Conservation (phyloP, 2,329 filamentous ascomycete species). For the Sporothrix protearum region DNA sequence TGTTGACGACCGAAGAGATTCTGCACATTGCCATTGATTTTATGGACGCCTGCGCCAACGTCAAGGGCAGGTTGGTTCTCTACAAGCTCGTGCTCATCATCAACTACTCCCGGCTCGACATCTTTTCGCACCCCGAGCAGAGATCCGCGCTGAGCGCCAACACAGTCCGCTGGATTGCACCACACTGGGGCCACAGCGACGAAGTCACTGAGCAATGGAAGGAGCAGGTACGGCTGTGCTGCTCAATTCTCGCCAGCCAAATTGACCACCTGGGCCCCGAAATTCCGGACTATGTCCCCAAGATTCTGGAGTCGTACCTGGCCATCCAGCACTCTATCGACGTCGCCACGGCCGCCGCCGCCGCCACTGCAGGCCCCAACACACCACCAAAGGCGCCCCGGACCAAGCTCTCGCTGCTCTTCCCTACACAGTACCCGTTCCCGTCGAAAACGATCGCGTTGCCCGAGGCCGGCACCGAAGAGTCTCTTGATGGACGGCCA, state of each 20-base stretch:
- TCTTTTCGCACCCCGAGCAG: conserved; percentile 78
- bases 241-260: conserved; percentile 85
- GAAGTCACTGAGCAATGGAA: conserved; percentile 80
- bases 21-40: conserved; percentile 89
- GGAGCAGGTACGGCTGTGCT: conserved; percentile 89
- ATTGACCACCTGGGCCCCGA: conserved; percentile 73
- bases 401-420: conserved; percentile 76
- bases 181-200: conserved; percentile 80
- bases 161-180: conserved; percentile 84
- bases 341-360: background rate
- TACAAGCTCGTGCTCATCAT: conserved; percentile 92
- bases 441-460: conserved; percentile 62
- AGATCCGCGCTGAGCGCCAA: conserved; percentile 70
- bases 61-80: conserved; percentile 85
- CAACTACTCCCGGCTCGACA: conserved; percentile 77
- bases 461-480: conserved; percentile 34
- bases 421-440: conserved; percentile 88
- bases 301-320: conserved; percentile 85
- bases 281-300: conserved; percentile 84
- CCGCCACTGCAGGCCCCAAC: background rate
- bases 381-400: conserved; percentile 42
- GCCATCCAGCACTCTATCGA: conserved; percentile 60
- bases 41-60: conserved; percentile 81
- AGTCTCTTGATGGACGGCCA: conserved; percentile 6
- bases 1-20: conserved; percentile 79